phyloP scores from a whole-genome alignment of 2,329 filamentous ascomycete species.

The Pseudogymnoascus destructans region DNA sequence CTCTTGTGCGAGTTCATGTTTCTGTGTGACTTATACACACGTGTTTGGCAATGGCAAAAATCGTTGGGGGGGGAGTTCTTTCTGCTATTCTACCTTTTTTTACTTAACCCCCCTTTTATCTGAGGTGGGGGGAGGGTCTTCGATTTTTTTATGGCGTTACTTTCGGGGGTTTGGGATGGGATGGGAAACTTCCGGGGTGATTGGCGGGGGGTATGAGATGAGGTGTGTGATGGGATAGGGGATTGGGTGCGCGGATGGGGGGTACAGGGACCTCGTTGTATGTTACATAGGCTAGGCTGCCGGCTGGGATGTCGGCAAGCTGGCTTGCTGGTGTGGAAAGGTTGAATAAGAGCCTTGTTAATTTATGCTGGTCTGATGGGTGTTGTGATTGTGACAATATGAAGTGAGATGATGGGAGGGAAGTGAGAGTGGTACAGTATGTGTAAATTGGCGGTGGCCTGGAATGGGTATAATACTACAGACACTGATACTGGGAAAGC shows the following conservation, averaged over 20 bases:
- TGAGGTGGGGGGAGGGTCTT: not conserved
- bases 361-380: not conserved
- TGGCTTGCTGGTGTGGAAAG: not conserved
- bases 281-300: not conserved
- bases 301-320: not conserved
- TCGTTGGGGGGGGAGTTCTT: not conserved
- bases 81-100: not conserved
- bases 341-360: constrained; percentile 1
- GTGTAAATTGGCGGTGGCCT: not conserved
- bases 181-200: not conserved
- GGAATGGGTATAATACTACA: not conserved
- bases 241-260: not conserved
- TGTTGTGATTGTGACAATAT: not conserved
- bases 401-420: not conserved
- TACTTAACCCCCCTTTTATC: not conserved
- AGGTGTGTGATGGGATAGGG: not conserved
- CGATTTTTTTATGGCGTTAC: not conserved
- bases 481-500: not conserved
- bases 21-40: not conserved
- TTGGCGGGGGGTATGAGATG: not conserved
- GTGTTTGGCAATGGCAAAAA: not conserved
- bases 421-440: not conserved
- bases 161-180: not conserved
- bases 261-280: constrained; percentile 1
- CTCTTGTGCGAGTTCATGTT: not conserved